Evolutionary conservation across 164 flowering plant species (phyloP), one percentile per base, ranked within the genome.

Genomic region (Tetracentron sinense): DNA sequence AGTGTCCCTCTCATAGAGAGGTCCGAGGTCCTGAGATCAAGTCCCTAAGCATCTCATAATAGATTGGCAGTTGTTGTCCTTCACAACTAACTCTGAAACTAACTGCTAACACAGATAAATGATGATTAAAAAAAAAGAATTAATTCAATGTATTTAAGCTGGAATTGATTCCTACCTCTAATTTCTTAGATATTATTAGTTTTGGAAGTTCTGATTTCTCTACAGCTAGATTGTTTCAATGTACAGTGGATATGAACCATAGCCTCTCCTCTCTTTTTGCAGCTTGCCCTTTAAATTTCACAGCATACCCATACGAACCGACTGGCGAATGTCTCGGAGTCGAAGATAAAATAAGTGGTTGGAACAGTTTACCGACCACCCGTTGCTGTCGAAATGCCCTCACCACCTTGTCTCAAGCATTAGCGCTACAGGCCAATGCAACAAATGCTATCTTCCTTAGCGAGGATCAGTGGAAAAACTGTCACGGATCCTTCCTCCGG

Each of bases 331-430:
- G 94, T 74, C 15, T 68, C 12, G 58, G 62, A 51, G 25, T 7
- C 26, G 15, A 64, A 10, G 72, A 67, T 33, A 73, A 54, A 11
- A 23, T 78, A 20, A 72, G 51, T 2, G 42, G 16, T 11, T 83
- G 85, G 89, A 75, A 42, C 48, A 61, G 69, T 63, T 33, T 81
- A 54, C 42, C 61, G 1, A 74, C 76, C 20, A 69, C 69, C n/a
- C 70, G 74, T 6, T 88, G 94, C 57, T 88, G 94, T 29, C 63
- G 67, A 55, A 77, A 76, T 58, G 83, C 73, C 17, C 78, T 88
- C 42, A 58, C 64, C 7, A 51, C 65, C 25, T 49, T 79, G 17
- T 67, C 86, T 3, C 62, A 70, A 60, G 80, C 82, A 28, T 62
- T 84, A 15, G 94, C 89, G 16, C 23, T 58, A 6, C 74, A 55